These are phyloP conservation scores for Globisporangium takayamanum DNA, from an alignment of 352 stramenopile species.

Conservation along the genomic window DNA sequence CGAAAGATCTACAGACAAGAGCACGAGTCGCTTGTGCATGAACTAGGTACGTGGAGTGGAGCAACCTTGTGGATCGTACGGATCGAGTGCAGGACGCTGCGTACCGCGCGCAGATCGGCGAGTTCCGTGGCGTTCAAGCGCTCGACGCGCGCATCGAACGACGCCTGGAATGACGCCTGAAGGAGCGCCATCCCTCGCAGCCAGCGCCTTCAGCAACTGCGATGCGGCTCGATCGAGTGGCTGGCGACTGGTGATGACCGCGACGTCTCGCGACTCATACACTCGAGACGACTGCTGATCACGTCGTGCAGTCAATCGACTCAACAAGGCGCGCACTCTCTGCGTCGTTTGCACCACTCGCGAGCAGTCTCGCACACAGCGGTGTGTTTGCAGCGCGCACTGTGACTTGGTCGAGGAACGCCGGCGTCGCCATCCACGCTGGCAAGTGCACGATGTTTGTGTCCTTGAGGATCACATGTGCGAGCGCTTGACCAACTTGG, in stretches of 20 bases:
- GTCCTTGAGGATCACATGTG: conserved; percentile 5
- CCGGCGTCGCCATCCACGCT: conserved; percentile 9
- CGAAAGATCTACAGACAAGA: conserved; percentile 47
- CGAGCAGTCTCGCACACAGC: conserved; percentile 5
- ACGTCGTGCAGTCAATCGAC: not conserved
- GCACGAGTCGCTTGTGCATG: not conserved
- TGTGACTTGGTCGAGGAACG: conserved; percentile 6
- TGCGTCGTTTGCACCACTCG: not conserved
- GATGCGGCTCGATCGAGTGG: not conserved
- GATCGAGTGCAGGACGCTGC: not conserved
- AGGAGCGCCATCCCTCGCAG: conserved; percentile 41
- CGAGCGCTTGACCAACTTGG: conserved; percentile 3
- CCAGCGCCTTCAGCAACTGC: not conserved
- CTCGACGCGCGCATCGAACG: conserved; percentile 53
- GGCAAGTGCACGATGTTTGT: conserved; percentile 11
- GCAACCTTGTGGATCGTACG: not conserved
- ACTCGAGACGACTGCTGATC: not conserved
- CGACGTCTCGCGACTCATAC: not conserved
- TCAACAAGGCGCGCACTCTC: not conserved
- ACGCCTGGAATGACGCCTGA: conserved; percentile 57
- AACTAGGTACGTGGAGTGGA: not conserved
- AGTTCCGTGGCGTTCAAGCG: conserved; percentile 41
- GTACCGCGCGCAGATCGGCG: conserved; percentile 44
- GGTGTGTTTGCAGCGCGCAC: conserved; percentile 11
- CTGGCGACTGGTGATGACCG: not conserved